These are phyloP conservation scores for Ganoderma leucocontextum DNA, from an alignment of 1,284 basidiomycete genomes.

Conservation along the genomic window DNA sequence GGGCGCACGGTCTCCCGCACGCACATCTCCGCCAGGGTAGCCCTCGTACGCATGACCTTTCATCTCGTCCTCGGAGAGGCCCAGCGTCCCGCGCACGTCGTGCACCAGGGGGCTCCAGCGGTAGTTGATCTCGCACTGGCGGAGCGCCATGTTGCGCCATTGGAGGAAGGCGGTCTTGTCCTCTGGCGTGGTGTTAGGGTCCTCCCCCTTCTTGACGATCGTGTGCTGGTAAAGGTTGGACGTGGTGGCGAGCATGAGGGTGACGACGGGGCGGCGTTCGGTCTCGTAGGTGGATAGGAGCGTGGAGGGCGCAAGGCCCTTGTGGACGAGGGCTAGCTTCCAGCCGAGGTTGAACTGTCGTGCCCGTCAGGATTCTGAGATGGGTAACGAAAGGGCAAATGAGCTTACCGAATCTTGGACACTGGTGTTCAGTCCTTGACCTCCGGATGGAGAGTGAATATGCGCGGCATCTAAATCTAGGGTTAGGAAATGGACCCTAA, in stretches of 20 bases:
- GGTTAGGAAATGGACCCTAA: no score
- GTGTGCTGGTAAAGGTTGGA: conserved; percentile 19
- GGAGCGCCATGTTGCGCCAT: conserved; percentile 33
- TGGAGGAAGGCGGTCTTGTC: conserved; percentile 5
- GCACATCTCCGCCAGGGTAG: conserved; percentile 31
- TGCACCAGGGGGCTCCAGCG: conserved; percentile 54
- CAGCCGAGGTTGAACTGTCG: conserved; percentile 42
- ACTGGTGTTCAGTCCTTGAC: conserved; percentile 25
- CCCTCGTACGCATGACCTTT: conserved; percentile 22
- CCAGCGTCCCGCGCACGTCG: conserved; percentile 42
- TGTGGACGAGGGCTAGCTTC: conserved; percentile 43
- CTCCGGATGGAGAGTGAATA: conserved; percentile 41
- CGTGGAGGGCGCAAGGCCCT: conserved; percentile 33
- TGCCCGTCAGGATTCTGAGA: conserved; percentile 9
- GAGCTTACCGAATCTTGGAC: conserved; percentile 16
- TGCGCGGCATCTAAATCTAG: conserved; percentile 37
- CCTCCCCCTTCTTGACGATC: background rate
- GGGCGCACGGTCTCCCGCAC: conserved; percentile 57
- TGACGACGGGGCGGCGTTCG: conserved; percentile 42
- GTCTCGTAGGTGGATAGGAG: conserved; percentile 38
- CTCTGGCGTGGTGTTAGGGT: background rate
- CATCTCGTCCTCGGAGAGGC: conserved; percentile 15
- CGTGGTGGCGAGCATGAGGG: conserved; percentile 36
- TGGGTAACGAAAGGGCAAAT: conserved; percentile 35
- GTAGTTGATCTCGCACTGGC: conserved; percentile 56